A percentile compares a stretch with the other conserved stretches of the same genome.
These are phyloP conservation scores for Verbena officinalis DNA, from an alignment of 257 asterid species.

Conservation along the genomic window DNA sequence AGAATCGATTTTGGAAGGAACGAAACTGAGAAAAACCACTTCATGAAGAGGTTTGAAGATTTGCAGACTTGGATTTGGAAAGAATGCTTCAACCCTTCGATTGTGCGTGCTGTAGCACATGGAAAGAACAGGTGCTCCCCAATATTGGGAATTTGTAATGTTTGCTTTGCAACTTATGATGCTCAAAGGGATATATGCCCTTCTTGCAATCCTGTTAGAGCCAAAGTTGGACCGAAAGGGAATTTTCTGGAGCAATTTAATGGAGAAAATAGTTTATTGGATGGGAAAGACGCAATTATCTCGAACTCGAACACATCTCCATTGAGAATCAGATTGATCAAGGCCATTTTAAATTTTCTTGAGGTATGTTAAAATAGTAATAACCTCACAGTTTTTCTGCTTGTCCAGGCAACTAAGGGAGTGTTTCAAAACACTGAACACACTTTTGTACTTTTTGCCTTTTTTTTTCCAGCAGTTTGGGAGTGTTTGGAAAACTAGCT, in stretches of 20 bases:
- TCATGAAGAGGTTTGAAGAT: constrained; percentile 66
- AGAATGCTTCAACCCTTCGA: constrained; percentile 65
- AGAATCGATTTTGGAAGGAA: constrained; percentile 67
- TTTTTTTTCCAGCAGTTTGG: too few species aligned
- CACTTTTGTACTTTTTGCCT: too few species aligned
- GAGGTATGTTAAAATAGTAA: constrained; percentile 58
- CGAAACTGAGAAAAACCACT: constrained; percentile 51
- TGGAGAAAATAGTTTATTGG: constrained; percentile 35
- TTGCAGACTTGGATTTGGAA: constrained; percentile 84
- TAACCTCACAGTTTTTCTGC: constrained; percentile 4
- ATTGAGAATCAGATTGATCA: constrained; percentile 67
- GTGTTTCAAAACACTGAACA: too few species aligned
- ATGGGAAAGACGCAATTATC: constrained; percentile 31
- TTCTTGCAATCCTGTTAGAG: constrained; percentile 40
- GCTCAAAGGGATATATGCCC: constrained; percentile 50
- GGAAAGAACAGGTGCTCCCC: constrained; percentile 68
- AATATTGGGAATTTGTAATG: constrained; percentile 63
- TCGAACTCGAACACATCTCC: constrained; percentile 50
- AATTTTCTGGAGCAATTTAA: constrained; percentile 32
- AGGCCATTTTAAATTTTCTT: constrained; percentile 58
- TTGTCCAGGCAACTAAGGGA: constrained; percentile 17
- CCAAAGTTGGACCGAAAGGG: constrained; percentile 33
- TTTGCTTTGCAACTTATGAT: constrained; percentile 57
- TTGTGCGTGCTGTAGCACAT: constrained; percentile 49
- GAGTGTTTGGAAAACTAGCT: too few species aligned